A percentile compares a stretch with the other conserved stretches of the same genome.
Evolutionary conservation across 331 rosid species (phyloP).

Genomic region (Acacia concinna): DNA sequence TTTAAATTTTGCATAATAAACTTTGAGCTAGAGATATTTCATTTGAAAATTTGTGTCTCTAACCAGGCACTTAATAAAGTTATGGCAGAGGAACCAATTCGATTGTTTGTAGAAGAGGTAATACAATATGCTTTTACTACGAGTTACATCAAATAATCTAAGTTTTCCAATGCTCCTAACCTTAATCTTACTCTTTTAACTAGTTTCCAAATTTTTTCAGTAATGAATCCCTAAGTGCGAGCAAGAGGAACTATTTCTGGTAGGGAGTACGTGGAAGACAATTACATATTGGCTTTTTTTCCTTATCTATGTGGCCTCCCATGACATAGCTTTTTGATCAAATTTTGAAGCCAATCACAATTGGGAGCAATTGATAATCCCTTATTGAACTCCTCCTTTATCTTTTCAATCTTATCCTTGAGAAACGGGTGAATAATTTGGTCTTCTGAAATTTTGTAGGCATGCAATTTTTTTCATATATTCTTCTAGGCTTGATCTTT

Average conservation of each 20-base stretch:
- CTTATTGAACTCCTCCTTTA: no score
- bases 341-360: no score
- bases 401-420: no score
- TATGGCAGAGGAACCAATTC: constrained; percentile 55
- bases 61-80: constrained; percentile 72
- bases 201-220: constrained; percentile 56
- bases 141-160: constrained; percentile 9
- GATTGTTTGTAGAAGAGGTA: constrained; percentile 62
- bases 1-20: background rate
- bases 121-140: constrained; percentile 15
- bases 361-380: no score
- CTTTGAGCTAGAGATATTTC: background rate
- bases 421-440: no score
- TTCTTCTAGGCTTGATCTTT: no score
- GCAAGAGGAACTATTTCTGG: constrained; percentile 16
- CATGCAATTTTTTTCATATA: no score
- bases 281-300: no score
- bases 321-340: no score
- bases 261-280: no score
- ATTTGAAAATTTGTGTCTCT: constrained; percentile 30
- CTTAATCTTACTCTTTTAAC: constrained; percentile 7
- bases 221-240: constrained; percentile 42
- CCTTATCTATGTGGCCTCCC: no score
- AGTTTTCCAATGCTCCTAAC: background rate
- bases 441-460: no score